Evolutionary conservation across 768 basidiomycete genomes (phyloP), one percentile per base, ranked within the genome.

Genomic region (Serendipita indica): DNA sequence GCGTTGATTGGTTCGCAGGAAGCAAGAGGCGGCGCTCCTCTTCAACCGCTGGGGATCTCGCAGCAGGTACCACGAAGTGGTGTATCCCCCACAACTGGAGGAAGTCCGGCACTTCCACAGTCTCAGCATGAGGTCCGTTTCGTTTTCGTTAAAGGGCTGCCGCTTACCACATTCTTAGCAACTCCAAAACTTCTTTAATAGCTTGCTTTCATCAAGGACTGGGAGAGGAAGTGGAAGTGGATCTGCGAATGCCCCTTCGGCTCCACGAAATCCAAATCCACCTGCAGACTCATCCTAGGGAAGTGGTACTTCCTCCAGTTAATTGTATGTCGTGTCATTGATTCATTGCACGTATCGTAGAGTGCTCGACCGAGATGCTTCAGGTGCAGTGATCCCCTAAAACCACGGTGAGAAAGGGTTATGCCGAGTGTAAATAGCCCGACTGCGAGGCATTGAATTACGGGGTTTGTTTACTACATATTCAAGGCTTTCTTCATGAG

Each of bases 171-270:
- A 6, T 27, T 5, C 35, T 14, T 20, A 62, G 34, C 59, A 89
- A 16, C 68, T 91, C 62, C 86, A 89, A 64, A 84, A 84, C 67
- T 91, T 91, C 75, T 91, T 91, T 80, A 80, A 88, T 69, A 86
- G 82, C 60, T 68, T 90, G 66, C 69, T 91, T 62, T 83, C 77
- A 63, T 79, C 80, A 37, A 85, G 82, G 69, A 54, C 49, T 3
- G 49, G 49, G n/a, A 25, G 7, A 5, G n/a, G n/a, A n/a, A 30
- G 49, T n/a, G 49, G 49, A 28, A 54, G 49, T 54, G 43, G 13
- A 46, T 22, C 16, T 54, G 25, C 16, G 7, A 10, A 4, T 28
- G 16, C 49, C 4, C 25, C 3, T 7, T 18, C 49, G 13, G 64
- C 66, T n/a, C 66, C 62, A 6, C 14, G 30, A 14, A 18, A 60